Conservation (phyloP, 148 eudicot genomes). For the Amaranthus hypochondriacus region DNA sequence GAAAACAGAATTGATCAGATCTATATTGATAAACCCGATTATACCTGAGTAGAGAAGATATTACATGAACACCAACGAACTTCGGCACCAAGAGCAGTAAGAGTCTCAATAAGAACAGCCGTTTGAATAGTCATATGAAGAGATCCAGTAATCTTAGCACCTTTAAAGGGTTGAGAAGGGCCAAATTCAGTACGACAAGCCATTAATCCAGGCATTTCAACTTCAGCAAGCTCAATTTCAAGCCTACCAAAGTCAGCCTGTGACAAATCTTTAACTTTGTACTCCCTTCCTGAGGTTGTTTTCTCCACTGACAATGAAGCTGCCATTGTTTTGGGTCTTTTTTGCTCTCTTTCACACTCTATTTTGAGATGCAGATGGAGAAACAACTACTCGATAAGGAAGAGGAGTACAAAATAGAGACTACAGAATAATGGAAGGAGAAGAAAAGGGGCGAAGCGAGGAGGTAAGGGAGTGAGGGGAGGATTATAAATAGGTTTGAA, state of each 20-base stretch:
- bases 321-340: slow-evolving; percentile 33
- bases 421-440: not conserved
- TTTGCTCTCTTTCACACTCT: slow-evolving; percentile 4
- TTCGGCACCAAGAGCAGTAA: slow-evolving; percentile 91
- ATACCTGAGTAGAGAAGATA: slow-evolving; percentile 86
- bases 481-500: slow-evolving; percentile 44
- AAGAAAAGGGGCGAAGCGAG: slow-evolving; percentile 20
- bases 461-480: slow-evolving; percentile 6
- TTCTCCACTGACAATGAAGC: slow-evolving; percentile 57
- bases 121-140: slow-evolving; percentile 98
- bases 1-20: too few relatives aligned
- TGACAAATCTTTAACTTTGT: slow-evolving; percentile 96
- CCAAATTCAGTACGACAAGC: slow-evolving; percentile 81
- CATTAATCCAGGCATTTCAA: slow-evolving; percentile 97
- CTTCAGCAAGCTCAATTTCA: slow-evolving; percentile 89
- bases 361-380: not conserved
- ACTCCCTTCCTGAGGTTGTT: slow-evolving; percentile 78
- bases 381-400: too few relatives aligned
- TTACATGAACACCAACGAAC: slow-evolving; percentile 99
- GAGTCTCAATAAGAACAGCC: slow-evolving; percentile 89
- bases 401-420: not conserved
- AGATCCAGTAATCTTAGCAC: slow-evolving; percentile 81
- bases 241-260: slow-evolving; percentile 97
- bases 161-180: slow-evolving; percentile 80
- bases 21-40: too few relatives aligned